Conservation (phyloP, 805 yeast species). For the Starmera quercuum region DNA sequence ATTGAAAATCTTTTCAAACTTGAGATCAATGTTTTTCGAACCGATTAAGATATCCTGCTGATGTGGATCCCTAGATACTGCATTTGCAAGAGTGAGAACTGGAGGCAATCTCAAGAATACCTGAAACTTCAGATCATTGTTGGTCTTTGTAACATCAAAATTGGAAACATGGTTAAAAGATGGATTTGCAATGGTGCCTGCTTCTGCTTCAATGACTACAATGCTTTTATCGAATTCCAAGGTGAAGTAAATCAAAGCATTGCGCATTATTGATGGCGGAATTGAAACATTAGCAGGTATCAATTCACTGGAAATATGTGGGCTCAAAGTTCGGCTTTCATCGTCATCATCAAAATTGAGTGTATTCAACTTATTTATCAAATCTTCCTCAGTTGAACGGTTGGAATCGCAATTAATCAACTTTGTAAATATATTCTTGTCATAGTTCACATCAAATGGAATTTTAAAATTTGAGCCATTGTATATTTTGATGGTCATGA, state of each 20-base stretch:
- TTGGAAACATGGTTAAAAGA: conserved; percentile 85
- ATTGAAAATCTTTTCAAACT: conserved; percentile 40
- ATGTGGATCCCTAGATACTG: conserved; percentile 5
- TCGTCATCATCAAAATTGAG: conserved; percentile 22
- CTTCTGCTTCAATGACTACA: conserved; percentile 77
- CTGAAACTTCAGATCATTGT: conserved; percentile 62
- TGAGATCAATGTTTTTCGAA: conserved; percentile 54
- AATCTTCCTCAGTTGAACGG: conserved; percentile 8
- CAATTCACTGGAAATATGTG: conserved; percentile 18
- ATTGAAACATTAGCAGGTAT: conserved; percentile 50
- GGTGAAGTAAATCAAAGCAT: conserved; percentile 74
- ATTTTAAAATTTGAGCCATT: conserved; percentile 58
- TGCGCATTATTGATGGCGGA: conserved; percentile 47
- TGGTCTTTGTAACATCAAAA: conserved; percentile 72
- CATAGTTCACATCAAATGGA: conserved; percentile 64
- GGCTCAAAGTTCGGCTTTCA: conserved; percentile 20
- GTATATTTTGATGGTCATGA: conserved; percentile 71
- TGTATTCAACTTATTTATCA: conserved; percentile 11
- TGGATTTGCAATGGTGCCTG: conserved; percentile 73
- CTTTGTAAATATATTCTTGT: conserved; percentile 55
- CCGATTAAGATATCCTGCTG: conserved; percentile 70
- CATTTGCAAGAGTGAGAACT: conserved; percentile 39
- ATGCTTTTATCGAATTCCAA: conserved; percentile 94
- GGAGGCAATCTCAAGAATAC: conserved; percentile 75
- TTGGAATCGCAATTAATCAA: conserved; percentile 50